Conservation (phyloP, 257 asterid species). For the Solanum pimpinellifolium region DNA sequence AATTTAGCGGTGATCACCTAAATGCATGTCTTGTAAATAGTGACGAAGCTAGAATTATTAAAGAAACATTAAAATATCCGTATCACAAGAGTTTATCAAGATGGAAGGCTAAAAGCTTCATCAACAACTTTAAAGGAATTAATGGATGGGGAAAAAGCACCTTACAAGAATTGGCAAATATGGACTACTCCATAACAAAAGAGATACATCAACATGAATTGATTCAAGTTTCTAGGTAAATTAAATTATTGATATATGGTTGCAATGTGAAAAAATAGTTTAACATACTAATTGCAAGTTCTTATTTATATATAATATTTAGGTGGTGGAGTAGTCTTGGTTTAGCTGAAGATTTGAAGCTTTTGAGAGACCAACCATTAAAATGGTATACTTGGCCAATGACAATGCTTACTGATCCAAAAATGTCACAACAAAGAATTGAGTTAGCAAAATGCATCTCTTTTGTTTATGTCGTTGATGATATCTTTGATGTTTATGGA, state of each 20-base stretch:
- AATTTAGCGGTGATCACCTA: conserved; percentile 13
- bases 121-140: background rate
- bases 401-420: conserved; percentile 1
- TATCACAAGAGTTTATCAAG: conserved; percentile 25
- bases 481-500: conserved; percentile 26
- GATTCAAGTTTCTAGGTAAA: conserved; percentile 22
- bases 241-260: background rate
- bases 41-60: background rate
- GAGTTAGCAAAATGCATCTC: conserved; percentile 17
- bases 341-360: conserved; percentile 12
- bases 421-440: conserved; percentile 10
- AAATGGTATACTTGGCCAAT: conserved; percentile 33
- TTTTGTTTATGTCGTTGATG: conserved; percentile 21
- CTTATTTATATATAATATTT: background rate
- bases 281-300: background rate
- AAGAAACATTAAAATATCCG: conserved; percentile 25
- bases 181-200: conserved; percentile 7
- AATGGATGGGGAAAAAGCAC: conserved; percentile 14
- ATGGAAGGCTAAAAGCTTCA: background rate
- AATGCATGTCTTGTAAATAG: background rate
- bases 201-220: conserved; percentile 18
- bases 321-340: conserved; percentile 49
- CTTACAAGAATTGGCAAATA: conserved; percentile 18
- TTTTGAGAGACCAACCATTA: conserved; percentile 21
- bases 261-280: too few relatives aligned